Conservation (phyloP, 1,139 yeast genomes). For the Lodderomyces oxycetoniae region DNA sequence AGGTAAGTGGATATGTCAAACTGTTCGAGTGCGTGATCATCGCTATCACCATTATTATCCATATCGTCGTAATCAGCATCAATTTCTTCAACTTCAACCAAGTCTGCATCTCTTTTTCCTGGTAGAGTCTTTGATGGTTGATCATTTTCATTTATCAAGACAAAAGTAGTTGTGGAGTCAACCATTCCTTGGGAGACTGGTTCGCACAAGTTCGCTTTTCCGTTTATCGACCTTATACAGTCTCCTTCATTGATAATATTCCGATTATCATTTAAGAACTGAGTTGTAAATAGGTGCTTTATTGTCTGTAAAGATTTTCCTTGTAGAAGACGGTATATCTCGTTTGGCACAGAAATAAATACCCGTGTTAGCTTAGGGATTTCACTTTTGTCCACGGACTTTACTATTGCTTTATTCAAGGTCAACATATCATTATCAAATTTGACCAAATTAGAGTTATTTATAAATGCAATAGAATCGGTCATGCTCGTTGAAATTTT, state of each 20-base stretch:
- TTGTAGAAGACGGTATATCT: conserved; percentile 37
- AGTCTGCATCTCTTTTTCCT: conserved; percentile 7
- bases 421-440: conserved; percentile 33
- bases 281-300: conserved; percentile 25
- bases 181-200: conserved; percentile 69
- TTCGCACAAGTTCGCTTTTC: conserved; percentile 57
- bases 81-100: conserved; percentile 9
- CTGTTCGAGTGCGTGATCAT: too few species aligned
- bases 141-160: conserved; percentile 42
- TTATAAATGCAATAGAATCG: conserved; percentile 33
- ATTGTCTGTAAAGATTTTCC: conserved; percentile 22
- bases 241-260: conserved; percentile 33
- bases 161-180: conserved; percentile 41
- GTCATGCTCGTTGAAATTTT: conserved; percentile 22
- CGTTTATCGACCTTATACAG: conserved; percentile 40
- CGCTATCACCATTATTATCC: conserved; percentile 7
- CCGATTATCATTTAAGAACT: conserved; percentile 26
- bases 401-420: conserved; percentile 28
- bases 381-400: conserved; percentile 22
- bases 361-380: conserved; percentile 31
- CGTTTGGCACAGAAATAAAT: conserved; percentile 42
- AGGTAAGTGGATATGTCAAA: conserved; percentile 36
- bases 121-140: conserved; percentile 4
- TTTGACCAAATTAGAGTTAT: conserved; percentile 30
- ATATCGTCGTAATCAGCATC: conserved; percentile 4